These are phyloP conservation scores for Wickerhamiella dianesei DNA, from an alignment of 805 yeast species.

Conservation along the genomic window DNA sequence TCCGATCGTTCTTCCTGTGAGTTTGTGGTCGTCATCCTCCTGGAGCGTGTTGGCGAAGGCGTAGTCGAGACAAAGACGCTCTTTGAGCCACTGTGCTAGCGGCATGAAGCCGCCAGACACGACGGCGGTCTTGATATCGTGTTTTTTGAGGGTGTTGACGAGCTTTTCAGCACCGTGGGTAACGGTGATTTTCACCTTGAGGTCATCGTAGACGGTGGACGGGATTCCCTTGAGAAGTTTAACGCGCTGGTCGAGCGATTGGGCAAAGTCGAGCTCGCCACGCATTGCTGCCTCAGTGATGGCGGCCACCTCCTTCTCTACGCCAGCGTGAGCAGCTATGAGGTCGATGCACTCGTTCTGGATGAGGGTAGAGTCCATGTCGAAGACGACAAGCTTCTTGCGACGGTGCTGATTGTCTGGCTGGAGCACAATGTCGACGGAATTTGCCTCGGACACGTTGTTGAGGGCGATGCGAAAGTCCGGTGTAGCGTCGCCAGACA, in stretches of 20 bases:
- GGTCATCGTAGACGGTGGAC: conserved; percentile 59
- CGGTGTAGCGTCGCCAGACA: not conserved
- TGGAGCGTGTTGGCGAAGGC: conserved; percentile 69
- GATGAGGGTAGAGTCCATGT: conserved; percentile 95
- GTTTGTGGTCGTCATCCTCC: conserved; percentile 29
- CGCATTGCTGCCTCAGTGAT: conserved; percentile 95
- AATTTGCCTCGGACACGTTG: not conserved
- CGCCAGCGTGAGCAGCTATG: conserved; percentile 87
- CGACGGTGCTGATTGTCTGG: conserved; percentile 22
- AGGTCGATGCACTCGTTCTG: conserved; percentile 93
- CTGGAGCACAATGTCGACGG: conserved; percentile 31
- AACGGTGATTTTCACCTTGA: conserved; percentile 52
- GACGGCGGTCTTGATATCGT: conserved; percentile 66
- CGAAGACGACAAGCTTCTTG: conserved; percentile 64
- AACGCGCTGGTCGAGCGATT: conserved; percentile 65
- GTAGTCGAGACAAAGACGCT: conserved; percentile 58
- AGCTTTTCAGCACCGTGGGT: conserved; percentile 82
- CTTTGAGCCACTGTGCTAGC: conserved; percentile 63
- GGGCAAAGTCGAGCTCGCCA: conserved; percentile 84
- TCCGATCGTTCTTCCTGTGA: conserved; percentile 71
- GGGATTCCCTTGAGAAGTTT: conserved; percentile 70
- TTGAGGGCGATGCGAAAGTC: not conserved
- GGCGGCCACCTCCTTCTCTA: conserved; percentile 72
- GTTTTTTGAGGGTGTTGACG: conserved; percentile 42
- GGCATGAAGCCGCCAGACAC: conserved; percentile 92